Percentiles rank a stretch among this genome's conserved stretches.
These are phyloP conservation scores for Penicillium ochrochloron DNA, from an alignment of 495 filamentous ascomycete species.

Conservation along the genomic window DNA sequence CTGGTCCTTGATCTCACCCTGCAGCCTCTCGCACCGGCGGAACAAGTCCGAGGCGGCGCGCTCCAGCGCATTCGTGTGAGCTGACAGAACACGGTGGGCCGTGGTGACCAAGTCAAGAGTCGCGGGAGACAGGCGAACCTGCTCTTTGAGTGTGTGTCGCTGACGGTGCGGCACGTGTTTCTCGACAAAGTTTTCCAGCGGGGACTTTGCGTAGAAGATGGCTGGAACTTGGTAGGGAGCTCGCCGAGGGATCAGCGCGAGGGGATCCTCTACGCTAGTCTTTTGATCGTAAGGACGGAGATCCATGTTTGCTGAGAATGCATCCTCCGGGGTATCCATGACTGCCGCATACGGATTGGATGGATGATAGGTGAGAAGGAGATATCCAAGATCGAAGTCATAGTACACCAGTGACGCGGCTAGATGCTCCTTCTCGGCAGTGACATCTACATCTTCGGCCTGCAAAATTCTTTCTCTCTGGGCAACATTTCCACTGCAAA, in stretches of 20 bases:
- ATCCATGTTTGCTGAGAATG: constrained; percentile 38
- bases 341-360: constrained; percentile 65
- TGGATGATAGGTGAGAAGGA: constrained; percentile 72
- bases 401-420: constrained; percentile 67
- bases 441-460: constrained; percentile 49
- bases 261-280: constrained; percentile 26
- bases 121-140: constrained; percentile 73
- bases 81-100: constrained; percentile 73
- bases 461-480: constrained; percentile 61
- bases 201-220: constrained; percentile 62
- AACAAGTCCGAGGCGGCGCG: constrained; percentile 82
- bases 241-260: constrained; percentile 51
- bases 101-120: constrained; percentile 77
- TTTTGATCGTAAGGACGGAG: constrained; percentile 36
- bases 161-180: constrained; percentile 62
- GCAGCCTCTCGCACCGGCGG: constrained; percentile 72
- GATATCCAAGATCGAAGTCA: constrained; percentile 77
- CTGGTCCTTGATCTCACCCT: constrained; percentile 72
- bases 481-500: constrained; percentile 66
- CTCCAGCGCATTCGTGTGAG: constrained; percentile 73
- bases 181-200: constrained; percentile 64
- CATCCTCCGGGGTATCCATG: constrained; percentile 66
- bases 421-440: constrained; percentile 46
- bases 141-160: constrained; percentile 66
- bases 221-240: constrained; percentile 72